Conservation (phyloP, 176 grass and related monocot genomes). For the Triticum aestivum region DNA sequence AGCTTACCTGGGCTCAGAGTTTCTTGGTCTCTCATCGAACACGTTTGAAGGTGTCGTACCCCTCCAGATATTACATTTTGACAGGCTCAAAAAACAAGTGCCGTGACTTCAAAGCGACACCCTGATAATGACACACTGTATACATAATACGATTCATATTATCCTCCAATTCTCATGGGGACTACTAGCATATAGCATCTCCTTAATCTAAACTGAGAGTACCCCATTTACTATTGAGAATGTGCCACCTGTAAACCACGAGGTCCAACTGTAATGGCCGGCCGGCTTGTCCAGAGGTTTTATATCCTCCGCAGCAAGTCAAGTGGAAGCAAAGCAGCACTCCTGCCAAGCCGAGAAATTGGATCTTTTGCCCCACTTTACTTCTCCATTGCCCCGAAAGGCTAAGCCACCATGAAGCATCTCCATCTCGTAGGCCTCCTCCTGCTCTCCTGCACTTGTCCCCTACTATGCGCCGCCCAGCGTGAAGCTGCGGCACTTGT, state of each 20-base stretch:
- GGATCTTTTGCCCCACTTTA: too few species aligned
- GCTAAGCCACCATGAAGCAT: not conserved
- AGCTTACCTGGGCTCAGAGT: not conserved
- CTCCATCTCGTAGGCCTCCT: not conserved
- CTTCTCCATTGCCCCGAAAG: too few species aligned
- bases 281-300: not conserved
- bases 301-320: not conserved
- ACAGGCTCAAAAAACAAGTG: not conserved
- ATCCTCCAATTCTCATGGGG: too few species aligned
- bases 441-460: not conserved
- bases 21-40: not conserved
- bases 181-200: not conserved
- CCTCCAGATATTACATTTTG: not conserved
- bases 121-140: not conserved
- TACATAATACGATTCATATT: too few species aligned
- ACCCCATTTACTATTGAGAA: not conserved
- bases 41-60: not conserved
- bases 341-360: not conserved
- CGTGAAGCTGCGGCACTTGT: not conserved
- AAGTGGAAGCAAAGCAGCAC: not conserved
- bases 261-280: not conserved
- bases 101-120: not conserved
- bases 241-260: not conserved
- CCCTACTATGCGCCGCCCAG: not conserved
- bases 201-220: not conserved